Evolutionary conservation across 1,139 yeast genomes (phyloP).

Genomic region (Taphrina pruni): DNA sequence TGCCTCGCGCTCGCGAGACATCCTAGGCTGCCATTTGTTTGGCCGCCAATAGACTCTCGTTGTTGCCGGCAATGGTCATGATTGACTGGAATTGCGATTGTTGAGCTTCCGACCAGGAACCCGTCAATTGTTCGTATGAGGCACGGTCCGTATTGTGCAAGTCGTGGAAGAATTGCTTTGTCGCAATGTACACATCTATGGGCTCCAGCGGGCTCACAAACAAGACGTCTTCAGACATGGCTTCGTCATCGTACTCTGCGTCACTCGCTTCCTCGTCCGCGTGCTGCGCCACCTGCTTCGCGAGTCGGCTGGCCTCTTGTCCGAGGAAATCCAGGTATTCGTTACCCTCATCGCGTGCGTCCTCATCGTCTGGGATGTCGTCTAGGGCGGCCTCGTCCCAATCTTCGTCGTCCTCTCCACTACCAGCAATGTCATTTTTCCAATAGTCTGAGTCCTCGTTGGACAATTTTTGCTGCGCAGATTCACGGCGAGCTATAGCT

Average conservation of each 20-base stretch:
- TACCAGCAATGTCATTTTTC: slow-evolving; percentile 49
- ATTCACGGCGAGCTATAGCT: slow-evolving; percentile 60
- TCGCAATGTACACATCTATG: slow-evolving; percentile 65
- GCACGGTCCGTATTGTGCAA: slow-evolving; percentile 50
- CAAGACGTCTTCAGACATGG: slow-evolving; percentile 78
- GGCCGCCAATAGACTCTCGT: slow-evolving; percentile 15
- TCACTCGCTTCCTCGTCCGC: slow-evolving; percentile 49
- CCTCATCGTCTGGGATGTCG: slow-evolving; percentile 53
- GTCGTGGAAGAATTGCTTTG: slow-evolving; percentile 56
- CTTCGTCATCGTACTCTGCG: slow-evolving; percentile 60
- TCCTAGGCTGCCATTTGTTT: background rate
- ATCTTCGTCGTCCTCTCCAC: slow-evolving; percentile 54
- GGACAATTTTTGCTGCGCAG: slow-evolving; percentile 63
- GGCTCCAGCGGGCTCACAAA: slow-evolving; percentile 77
- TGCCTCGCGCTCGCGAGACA: background rate
- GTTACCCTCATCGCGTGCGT: slow-evolving; percentile 53
- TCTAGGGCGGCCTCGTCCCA: slow-evolving; percentile 57
- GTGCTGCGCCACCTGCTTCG: slow-evolving; percentile 36
- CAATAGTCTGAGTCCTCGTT: slow-evolving; percentile 59
- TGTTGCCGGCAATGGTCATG: slow-evolving; percentile 28
- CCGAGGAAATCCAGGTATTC: slow-evolving; percentile 51
- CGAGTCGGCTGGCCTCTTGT: slow-evolving; percentile 48
- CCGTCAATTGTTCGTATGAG: slow-evolving; percentile 37
- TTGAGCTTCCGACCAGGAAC: slow-evolving; percentile 23
- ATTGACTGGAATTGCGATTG: slow-evolving; percentile 36